A percentile compares a stretch with the other conserved stretches of the same genome.
Evolutionary conservation across 2,329 filamentous ascomycete genomes (phyloP).

Genomic region (Microsporum canis): DNA sequence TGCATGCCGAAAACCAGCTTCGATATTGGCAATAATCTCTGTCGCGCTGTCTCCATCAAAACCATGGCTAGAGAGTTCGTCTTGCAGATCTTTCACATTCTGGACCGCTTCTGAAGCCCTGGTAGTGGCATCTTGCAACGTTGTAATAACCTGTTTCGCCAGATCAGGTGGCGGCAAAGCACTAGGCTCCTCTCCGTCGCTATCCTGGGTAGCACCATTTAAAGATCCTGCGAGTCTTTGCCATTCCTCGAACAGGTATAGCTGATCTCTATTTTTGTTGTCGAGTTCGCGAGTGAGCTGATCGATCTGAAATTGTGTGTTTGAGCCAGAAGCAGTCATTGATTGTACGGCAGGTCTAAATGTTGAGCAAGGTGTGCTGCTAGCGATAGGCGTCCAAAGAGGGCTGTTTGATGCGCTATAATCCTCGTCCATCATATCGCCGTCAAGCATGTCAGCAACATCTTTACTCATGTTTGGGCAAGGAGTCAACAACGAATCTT

Average conservation of each 20-base stretch:
- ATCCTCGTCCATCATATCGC: conserved; percentile 1
- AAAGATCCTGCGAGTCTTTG: conserved; percentile 22
- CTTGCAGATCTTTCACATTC: conserved; percentile 26
- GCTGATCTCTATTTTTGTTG: conserved; percentile 30
- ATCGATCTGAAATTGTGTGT: conserved; percentile 7
- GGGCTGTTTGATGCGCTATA: background rate
- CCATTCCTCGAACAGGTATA: conserved; percentile 31
- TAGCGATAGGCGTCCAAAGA: conserved; percentile 4
- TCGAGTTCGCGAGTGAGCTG: conserved; percentile 29
- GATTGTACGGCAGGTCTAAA: conserved; percentile 9
- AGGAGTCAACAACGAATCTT: background rate
- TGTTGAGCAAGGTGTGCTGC: background rate
- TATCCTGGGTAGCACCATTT: conserved; percentile 10
- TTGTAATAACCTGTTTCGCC: conserved; percentile 27
- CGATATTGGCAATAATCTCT: conserved; percentile 29
- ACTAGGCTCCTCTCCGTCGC: background rate
- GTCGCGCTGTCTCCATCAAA: conserved; percentile 25
- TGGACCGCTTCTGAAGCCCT: conserved; percentile 30
- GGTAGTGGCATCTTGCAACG: conserved; percentile 25
- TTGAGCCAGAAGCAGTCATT: conserved; percentile 2
- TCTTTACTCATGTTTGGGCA: background rate
- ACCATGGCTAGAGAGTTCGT: conserved; percentile 30
- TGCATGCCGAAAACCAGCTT: conserved; percentile 31
- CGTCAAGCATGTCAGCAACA: background rate
- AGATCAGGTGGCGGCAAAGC: conserved; percentile 31